A percentile compares a stretch with the other conserved stretches of the same genome.
These are phyloP conservation scores for Litchi chinensis DNA, from an alignment of 345 rosid species.

Conservation along the genomic window DNA sequence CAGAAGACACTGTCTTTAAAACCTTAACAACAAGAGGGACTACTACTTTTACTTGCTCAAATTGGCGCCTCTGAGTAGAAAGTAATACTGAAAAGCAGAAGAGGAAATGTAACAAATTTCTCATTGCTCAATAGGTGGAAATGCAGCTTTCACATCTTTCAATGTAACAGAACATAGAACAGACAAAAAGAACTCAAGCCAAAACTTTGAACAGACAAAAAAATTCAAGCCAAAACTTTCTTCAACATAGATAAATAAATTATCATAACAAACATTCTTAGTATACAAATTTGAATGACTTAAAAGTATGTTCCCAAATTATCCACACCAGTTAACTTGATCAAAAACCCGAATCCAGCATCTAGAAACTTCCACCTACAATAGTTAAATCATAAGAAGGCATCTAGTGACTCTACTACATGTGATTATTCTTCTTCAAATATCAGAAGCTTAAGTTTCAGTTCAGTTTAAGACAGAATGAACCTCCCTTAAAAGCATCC, in stretches of 20 bases:
- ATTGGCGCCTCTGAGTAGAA: slow-evolving; percentile 67
- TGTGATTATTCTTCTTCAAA: neutral
- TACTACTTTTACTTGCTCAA: slow-evolving; percentile 74
- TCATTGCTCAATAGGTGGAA: slow-evolving; percentile 10
- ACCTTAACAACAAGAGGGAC: slow-evolving; percentile 63
- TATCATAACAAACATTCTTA: neutral
- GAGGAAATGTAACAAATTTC: slow-evolving; percentile 18
- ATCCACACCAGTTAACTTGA: neutral
- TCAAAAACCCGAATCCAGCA: neutral
- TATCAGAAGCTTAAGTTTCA: neutral
- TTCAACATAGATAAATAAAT: neutral
- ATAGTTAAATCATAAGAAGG: neutral
- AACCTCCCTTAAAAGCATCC: neutral
- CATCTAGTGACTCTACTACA: neutral
- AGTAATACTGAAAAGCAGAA: slow-evolving; percentile 56
- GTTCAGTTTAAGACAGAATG: neutral
- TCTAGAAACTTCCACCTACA: neutral
- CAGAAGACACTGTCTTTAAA: slow-evolving; percentile 47
- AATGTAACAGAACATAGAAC: neutral
- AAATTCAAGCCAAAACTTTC: neutral
- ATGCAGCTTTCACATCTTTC: neutral
- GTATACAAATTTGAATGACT: neutral
- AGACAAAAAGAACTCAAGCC: neutral
- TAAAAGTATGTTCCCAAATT: neutral
- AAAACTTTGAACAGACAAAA: neutral